These are phyloP conservation scores for Penicillium corylophilum DNA, from an alignment of 2,329 filamentous ascomycete genomes.

Conservation along the genomic window DNA sequence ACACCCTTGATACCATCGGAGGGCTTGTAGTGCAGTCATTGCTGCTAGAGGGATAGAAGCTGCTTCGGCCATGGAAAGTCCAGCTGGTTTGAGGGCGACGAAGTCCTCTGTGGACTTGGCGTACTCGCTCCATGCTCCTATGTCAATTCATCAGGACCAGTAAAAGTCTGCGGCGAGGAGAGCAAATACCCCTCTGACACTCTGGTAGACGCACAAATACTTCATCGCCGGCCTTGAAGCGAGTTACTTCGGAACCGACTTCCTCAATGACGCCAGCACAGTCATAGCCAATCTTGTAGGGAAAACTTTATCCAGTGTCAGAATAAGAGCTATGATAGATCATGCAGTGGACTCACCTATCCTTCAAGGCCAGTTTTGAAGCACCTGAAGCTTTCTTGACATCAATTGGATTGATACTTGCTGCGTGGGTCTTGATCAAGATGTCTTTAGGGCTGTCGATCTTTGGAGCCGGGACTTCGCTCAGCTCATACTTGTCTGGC, in stretches of 20 bases:
- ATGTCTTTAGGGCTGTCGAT: conserved; percentile 20
- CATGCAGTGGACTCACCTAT: conserved; percentile 23
- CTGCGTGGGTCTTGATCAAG: conserved; percentile 39
- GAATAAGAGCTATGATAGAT: neutral
- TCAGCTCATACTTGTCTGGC: conserved; percentile 22
- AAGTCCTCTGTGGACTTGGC: conserved; percentile 32
- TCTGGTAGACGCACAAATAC: conserved; percentile 37
- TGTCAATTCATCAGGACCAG: neutral
- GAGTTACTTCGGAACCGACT: conserved; percentile 33
- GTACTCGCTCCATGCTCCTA: conserved; percentile 40
- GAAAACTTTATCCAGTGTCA: conserved; percentile 32
- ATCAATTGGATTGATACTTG: conserved; percentile 48
- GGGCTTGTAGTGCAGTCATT: conserved; percentile 46
- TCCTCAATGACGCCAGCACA: conserved; percentile 39
- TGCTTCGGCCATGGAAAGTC: conserved; percentile 42
- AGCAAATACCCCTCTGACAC: conserved; percentile 15
- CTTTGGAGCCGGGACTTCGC: conserved; percentile 11
- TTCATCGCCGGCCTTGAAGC: conserved; percentile 41
- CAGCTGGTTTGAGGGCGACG: conserved; percentile 41
- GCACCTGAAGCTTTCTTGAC: conserved; percentile 41
- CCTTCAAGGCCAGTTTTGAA: conserved; percentile 30
- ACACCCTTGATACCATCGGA: conserved; percentile 42
- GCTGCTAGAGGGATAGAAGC: conserved; percentile 41
- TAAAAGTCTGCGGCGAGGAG: neutral
- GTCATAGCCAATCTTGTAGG: conserved; percentile 46